phyloP scores from a whole-genome alignment of 2,329 filamentous ascomycete species.

The Botryosphaeria agaves region DNA sequence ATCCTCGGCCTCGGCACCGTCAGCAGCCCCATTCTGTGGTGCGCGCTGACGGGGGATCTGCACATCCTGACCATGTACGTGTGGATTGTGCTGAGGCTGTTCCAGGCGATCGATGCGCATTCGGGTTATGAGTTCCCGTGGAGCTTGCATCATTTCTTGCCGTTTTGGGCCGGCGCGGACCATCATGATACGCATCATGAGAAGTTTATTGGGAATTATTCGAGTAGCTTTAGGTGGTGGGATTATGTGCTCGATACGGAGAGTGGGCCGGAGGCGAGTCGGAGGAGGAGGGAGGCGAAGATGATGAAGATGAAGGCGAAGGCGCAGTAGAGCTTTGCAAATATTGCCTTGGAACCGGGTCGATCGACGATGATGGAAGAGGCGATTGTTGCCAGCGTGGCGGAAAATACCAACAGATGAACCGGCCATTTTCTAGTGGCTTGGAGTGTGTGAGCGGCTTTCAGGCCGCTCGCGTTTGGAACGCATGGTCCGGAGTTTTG shows the following conservation, averaged over 20 bases:
- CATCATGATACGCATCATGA: conserved; percentile 97
- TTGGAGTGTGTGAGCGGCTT: too few species aligned
- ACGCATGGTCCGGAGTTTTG: too few species aligned
- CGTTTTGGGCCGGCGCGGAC: conserved; percentile 93
- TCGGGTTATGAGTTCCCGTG: conserved; percentile 97
- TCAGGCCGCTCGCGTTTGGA: too few species aligned
- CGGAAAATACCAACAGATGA: too few species aligned
- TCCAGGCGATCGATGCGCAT: conserved; percentile 96
- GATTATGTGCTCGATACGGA: conserved; percentile 89
- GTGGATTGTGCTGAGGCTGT: conserved; percentile 84
- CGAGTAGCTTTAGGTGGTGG: conserved; percentile 98
- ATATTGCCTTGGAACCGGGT: too few species aligned
- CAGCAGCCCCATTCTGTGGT: conserved; percentile 67
- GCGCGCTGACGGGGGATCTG: conserved; percentile 64
- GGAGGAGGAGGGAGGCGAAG: conserved; percentile 68
- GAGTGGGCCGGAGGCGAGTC: conserved; percentile 71
- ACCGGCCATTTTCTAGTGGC: too few species aligned
- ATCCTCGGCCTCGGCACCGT: conserved; percentile 79
- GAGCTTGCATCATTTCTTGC: conserved; percentile 87
- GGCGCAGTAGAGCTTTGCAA: conserved; percentile 44
- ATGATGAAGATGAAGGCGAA: conserved; percentile 54
- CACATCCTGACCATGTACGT: conserved; percentile 96
- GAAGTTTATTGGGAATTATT: conserved; percentile 96
- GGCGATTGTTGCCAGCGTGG: too few species aligned
- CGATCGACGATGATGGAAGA: too few species aligned